Conservation (phyloP, 305 asterid genomes). For the Ruellia speciosa region DNA sequence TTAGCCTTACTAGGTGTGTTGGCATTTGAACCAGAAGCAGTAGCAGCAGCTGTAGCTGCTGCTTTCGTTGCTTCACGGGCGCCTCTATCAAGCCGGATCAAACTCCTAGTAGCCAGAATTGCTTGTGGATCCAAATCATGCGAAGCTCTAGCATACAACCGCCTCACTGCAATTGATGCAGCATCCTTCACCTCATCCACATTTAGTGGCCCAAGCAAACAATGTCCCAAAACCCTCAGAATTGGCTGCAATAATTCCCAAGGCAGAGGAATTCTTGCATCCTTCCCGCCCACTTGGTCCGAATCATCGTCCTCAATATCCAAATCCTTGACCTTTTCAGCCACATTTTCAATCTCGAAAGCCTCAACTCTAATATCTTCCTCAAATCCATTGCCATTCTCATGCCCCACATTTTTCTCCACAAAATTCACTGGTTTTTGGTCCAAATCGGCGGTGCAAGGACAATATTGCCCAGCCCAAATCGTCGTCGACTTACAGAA, state of each 20-base stretch:
- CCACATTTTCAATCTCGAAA: constrained; percentile 39
- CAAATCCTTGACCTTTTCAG: constrained; percentile 37
- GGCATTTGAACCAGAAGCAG: constrained; percentile 48
- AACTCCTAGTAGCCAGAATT: constrained; percentile 81
- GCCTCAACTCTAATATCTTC: constrained; percentile 26
- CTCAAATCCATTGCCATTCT: constrained; percentile 3
- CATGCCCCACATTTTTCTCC: constrained; percentile 13
- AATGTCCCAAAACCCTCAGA: constrained; percentile 85
- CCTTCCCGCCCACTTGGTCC: constrained; percentile 25
- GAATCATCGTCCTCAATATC: constrained; percentile 31
- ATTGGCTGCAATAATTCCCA: constrained; percentile 92
- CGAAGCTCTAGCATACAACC: constrained; percentile 86
- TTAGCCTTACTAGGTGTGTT: constrained; percentile 94
- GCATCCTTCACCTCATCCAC: constrained; percentile 70
- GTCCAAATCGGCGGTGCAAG: constrained; percentile 63
- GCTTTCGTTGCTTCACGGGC: constrained; percentile 54
- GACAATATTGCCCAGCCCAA: constrained; percentile 85
- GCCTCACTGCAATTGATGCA: constrained; percentile 65
- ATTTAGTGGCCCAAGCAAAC: constrained; percentile 82
- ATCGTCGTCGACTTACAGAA: constrained; percentile 51
- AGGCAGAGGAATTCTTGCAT: constrained; percentile 63
- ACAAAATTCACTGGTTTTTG: constrained; percentile 21
- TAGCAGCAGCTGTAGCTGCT: constrained; percentile 32
- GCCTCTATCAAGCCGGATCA: constrained; percentile 78
- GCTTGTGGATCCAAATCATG: constrained; percentile 90